Conservation (phyloP, 495 filamentous ascomycete species). For the Aspergillus olivimuriae region DNA sequence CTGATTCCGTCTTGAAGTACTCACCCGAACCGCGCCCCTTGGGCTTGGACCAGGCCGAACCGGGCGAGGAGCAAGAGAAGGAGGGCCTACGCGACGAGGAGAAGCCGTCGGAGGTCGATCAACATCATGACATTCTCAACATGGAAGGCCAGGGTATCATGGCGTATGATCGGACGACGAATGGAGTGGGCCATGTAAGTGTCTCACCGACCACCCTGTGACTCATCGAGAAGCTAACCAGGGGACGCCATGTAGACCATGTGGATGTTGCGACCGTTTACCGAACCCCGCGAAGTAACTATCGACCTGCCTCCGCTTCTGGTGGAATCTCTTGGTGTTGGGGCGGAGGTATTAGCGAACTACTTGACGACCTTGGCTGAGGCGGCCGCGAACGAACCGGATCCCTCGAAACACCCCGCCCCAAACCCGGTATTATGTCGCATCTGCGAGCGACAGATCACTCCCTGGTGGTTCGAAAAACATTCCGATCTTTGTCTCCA, state of each 20-base stretch:
- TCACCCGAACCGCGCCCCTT: conserved; percentile 37
- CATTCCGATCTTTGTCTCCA: conserved; percentile 94
- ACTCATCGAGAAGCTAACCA: neutral
- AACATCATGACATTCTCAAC: conserved; percentile 54
- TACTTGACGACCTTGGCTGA: conserved; percentile 89
- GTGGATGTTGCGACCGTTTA: conserved; percentile 98
- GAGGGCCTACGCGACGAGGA: conserved; percentile 21
- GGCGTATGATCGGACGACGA: conserved; percentile 82
- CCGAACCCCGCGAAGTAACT: conserved; percentile 81
- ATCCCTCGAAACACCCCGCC: conserved; percentile 75
- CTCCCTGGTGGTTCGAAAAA: conserved; percentile 99
- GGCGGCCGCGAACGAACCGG: conserved; percentile 78
- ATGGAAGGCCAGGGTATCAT: conserved; percentile 97
- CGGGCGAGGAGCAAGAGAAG: conserved; percentile 8
- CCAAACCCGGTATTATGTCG: conserved; percentile 88
- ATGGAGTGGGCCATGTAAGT: conserved; percentile 77
- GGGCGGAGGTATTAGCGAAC: conserved; percentile 88
- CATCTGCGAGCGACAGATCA: conserved; percentile 95
- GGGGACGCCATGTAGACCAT: conserved; percentile 64
- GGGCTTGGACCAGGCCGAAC: conserved; percentile 7
- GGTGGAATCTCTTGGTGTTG: conserved; percentile 88
- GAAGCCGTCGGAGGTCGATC: conserved; percentile 33
- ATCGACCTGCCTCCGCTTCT: conserved; percentile 89
- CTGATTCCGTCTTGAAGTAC: conserved; percentile 57
- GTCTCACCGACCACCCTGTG: neutral